phyloP scores from a whole-genome alignment of 225 moss, liverwort and hornwort species.

The Thuidium tamariscinum region DNA sequence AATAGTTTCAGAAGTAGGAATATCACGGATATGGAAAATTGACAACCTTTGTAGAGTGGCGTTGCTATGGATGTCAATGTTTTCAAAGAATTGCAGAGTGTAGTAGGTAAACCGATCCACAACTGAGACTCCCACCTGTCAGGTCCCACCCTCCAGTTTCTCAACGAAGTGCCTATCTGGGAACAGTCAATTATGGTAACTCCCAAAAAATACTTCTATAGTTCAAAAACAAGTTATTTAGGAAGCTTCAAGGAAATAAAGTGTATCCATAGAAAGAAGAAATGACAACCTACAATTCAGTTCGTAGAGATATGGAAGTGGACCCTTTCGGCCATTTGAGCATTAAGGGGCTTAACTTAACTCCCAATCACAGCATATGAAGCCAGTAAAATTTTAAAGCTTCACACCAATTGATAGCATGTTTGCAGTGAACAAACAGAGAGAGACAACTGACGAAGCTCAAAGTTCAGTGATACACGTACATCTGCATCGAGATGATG shows the following conservation, averaged over 20 bases:
- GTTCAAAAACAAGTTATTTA: not conserved
- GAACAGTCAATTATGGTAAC: not conserved
- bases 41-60: slow-evolving; percentile 58
- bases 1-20: not conserved
- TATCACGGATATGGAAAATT: not conserved
- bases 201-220: not conserved
- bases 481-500: slow-evolving; percentile 98
- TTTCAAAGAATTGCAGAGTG: slow-evolving; percentile 89
- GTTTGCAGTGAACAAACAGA: not conserved
- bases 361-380: not conserved
- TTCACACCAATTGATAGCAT: not conserved
- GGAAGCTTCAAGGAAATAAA: not conserved
- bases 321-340: not conserved
- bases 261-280: not conserved
- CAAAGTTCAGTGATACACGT: slow-evolving; percentile 3
- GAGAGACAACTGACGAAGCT: not conserved
- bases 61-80: slow-evolving; percentile 83
- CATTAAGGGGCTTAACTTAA: not conserved
- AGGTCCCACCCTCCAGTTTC: slow-evolving; percentile 1
- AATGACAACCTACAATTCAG: not conserved
- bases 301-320: not conserved
- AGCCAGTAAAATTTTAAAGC: not conserved
- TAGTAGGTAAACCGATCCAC: slow-evolving; percentile 99
- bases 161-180: not conserved
- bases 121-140: slow-evolving; percentile 91